Evolutionary conservation across 768 basidiomycete species (phyloP).

Genomic region (Strobilomyces dryophilus): DNA sequence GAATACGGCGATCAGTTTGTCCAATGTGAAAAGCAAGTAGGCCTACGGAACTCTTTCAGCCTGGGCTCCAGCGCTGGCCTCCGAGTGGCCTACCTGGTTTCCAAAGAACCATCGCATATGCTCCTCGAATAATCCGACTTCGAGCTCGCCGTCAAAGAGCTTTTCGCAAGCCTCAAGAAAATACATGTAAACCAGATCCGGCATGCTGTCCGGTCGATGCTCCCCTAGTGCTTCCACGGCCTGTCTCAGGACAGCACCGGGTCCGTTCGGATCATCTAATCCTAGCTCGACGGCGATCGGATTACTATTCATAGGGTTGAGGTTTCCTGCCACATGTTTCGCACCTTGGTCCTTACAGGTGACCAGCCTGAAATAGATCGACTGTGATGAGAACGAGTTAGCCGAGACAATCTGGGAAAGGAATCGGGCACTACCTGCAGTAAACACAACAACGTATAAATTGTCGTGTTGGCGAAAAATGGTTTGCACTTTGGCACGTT

Average conservation of each 20-base stretch:
- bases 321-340: constrained; percentile 61
- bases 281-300: constrained; percentile 80
- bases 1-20: constrained; percentile 84
- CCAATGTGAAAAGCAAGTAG: constrained; percentile 88
- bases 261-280: constrained; percentile 78
- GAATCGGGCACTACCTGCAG: constrained; percentile 57
- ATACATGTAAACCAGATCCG: constrained; percentile 81
- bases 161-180: constrained; percentile 89
- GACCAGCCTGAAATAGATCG: constrained; percentile 83
- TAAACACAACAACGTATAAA: constrained; percentile 85
- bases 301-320: constrained; percentile 67
- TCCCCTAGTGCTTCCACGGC: constrained; percentile 59
- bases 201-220: constrained; percentile 40
- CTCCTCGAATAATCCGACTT: constrained; percentile 90
- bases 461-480: constrained; percentile 90
- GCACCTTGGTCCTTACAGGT: constrained; percentile 82
- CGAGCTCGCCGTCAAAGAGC: constrained; percentile 90
- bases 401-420: constrained; percentile 2
- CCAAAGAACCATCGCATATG: constrained; percentile 94
- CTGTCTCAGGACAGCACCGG: constrained; percentile 60
- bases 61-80: not conserved
- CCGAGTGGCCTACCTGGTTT: constrained; percentile 55
- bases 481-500: constrained; percentile 43
- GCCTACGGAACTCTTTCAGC: constrained; percentile 52
- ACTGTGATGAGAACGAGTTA: constrained; percentile 40